Percentiles rank a stretch among this genome's conserved stretches.
Evolutionary conservation across 805 yeast species (phyloP).

Genomic region (Brettanomyces sp.): DNA sequence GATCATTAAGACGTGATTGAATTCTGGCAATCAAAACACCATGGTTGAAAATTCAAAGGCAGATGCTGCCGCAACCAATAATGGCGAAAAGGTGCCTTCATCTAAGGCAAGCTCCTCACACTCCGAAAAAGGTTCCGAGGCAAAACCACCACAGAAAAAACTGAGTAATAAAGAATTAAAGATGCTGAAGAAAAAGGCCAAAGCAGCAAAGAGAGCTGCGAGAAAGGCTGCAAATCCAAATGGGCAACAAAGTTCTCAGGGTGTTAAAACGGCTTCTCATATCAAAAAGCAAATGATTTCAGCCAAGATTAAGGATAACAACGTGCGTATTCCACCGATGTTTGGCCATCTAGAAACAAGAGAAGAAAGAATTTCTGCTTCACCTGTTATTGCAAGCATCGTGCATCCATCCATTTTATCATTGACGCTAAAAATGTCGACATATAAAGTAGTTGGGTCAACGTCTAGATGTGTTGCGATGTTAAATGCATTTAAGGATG

Average conservation of each 20-base stretch:
- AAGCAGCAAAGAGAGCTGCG: slow-evolving; percentile 89
- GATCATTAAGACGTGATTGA: too few species aligned
- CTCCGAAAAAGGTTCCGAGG: neutral
- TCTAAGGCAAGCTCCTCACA: neutral
- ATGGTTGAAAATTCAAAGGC: too few species aligned
- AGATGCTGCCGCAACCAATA: too few species aligned
- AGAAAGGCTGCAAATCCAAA: slow-evolving; percentile 39
- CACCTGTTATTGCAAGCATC: slow-evolving; percentile 49
- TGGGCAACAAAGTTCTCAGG: neutral
- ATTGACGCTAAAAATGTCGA: slow-evolving; percentile 70
- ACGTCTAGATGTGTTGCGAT: slow-evolving; percentile 76
- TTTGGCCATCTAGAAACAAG: slow-evolving; percentile 76
- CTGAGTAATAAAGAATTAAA: slow-evolving; percentile 74
- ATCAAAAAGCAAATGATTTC: slow-evolving; percentile 46
- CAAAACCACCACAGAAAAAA: slow-evolving; percentile 7
- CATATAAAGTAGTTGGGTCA: slow-evolving; percentile 84
- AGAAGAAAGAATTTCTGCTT: slow-evolving; percentile 59
- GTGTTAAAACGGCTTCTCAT: slow-evolving; percentile 34
- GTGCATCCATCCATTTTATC: slow-evolving; percentile 83
- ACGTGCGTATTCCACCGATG: slow-evolving; percentile 48
- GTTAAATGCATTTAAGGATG: slow-evolving; percentile 74
- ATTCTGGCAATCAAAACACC: too few species aligned
- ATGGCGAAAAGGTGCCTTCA: neutral
- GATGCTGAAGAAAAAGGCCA: slow-evolving; percentile 79
- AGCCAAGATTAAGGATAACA: slow-evolving; percentile 34